Percentiles rank a stretch among this genome's conserved stretches.
phyloP scores from a whole-genome alignment of 306 rosid species.

The Ormosia semicastrata region DNA sequence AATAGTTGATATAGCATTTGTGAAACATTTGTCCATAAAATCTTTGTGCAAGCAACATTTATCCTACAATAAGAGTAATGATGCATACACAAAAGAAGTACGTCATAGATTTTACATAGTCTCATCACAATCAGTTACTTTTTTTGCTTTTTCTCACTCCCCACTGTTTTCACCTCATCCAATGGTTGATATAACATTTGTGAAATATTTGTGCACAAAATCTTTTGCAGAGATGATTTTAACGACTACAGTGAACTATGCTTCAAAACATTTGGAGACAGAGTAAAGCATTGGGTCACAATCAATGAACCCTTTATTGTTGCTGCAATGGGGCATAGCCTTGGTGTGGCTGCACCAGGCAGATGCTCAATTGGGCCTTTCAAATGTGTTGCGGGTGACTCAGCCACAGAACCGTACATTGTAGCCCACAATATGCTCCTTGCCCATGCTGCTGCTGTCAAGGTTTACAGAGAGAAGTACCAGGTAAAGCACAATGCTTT shows the following conservation, averaged over 20 bases:
- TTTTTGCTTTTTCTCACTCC: too few species aligned
- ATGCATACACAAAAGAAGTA: too few species aligned
- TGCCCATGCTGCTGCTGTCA: constrained; percentile 35
- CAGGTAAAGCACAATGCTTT: constrained; percentile 2
- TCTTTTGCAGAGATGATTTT: constrained; percentile 30
- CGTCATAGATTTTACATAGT: too few species aligned
- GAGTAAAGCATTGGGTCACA: constrained; percentile 45
- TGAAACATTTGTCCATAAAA: too few species aligned
- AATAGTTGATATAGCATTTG: too few species aligned
- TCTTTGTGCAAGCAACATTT: too few species aligned
- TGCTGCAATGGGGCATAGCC: constrained; percentile 27
- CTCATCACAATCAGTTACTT: too few species aligned
- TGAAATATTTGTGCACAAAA: too few species aligned
- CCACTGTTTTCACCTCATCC: too few species aligned
- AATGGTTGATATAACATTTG: too few species aligned
- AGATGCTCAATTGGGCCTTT: constrained; percentile 28
- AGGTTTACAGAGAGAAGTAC: constrained; percentile 23
- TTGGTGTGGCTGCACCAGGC: constrained; percentile 36
- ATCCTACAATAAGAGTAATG: too few species aligned
- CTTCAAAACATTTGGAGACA: constrained; percentile 32
- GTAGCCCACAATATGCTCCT: constrained; percentile 36
- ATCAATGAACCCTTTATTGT: constrained; percentile 31
- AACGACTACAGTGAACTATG: constrained; percentile 35
- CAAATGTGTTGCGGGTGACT: constrained; percentile 20
- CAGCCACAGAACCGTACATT: constrained; percentile 43